Conservation (phyloP, 163 green algal species). For the Chloromonas sp. region DNA sequence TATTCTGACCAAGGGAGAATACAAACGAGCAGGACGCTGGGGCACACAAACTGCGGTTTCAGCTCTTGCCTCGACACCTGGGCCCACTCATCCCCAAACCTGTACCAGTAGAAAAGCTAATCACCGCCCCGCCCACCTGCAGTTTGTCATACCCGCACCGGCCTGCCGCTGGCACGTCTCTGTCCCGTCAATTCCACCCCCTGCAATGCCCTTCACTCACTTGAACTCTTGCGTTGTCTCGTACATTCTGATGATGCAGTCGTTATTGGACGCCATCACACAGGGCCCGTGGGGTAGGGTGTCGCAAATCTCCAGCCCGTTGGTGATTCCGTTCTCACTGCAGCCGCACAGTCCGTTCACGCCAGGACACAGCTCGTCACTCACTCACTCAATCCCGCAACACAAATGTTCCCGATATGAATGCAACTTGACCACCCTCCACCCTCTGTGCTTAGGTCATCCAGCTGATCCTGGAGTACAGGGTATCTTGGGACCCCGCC, state of each 20-base stretch:
- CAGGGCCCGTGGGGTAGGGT: constrained; percentile 15
- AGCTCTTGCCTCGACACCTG: not conserved
- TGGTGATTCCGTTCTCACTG: constrained; percentile 91
- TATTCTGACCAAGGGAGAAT: too few relatives aligned
- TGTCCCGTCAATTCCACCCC: not conserved
- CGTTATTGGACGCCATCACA: constrained; percentile 82
- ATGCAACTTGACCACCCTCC: not conserved
- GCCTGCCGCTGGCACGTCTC: not conserved
- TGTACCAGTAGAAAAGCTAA: too few relatives aligned
- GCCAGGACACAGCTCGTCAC: not conserved
- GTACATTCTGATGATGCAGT: constrained; percentile 25
- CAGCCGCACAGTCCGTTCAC: not conserved
- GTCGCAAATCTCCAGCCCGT: constrained; percentile 78
- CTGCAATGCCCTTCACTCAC: constrained; percentile 1
- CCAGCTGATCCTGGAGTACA: too few relatives aligned
- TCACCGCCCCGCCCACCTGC: too few relatives aligned
- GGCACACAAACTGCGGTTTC: not conserved
- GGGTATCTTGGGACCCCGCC: too few relatives aligned
- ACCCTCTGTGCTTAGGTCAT: not conserved
- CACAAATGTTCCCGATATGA: not conserved
- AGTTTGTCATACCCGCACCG: too few relatives aligned
- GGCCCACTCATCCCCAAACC: too few relatives aligned
- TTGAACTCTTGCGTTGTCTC: not conserved
- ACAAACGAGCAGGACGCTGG: too few relatives aligned
- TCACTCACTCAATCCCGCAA: not conserved